Evolutionary conservation across 192 early-diverging fungal species (phyloP).

Genomic region (Entomortierella beljakovae): DNA sequence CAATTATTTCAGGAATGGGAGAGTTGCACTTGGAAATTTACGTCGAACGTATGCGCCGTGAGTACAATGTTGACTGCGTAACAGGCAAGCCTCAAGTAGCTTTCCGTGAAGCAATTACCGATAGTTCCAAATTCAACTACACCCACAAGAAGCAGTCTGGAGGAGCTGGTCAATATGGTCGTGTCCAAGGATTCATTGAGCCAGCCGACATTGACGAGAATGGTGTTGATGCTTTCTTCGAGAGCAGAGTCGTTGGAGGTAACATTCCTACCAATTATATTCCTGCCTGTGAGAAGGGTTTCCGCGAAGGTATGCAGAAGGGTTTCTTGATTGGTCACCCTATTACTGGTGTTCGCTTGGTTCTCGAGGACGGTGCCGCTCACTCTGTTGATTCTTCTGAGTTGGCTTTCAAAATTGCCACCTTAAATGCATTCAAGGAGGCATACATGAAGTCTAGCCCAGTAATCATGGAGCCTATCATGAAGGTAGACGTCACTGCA

Average conservation of each 20-base stretch:
- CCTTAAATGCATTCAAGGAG: conserved; percentile 90
- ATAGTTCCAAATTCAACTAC: conserved; percentile 86
- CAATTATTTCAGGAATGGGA: conserved; percentile 91
- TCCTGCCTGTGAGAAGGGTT: conserved; percentile 97
- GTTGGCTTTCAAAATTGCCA: conserved; percentile 94
- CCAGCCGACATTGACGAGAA: conserved; percentile 77
- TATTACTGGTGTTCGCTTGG: conserved; percentile 86
- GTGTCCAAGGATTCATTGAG: conserved; percentile 93
- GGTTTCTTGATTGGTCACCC: conserved; percentile 94
- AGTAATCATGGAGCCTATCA: conserved; percentile 93
- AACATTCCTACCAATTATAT: conserved; percentile 95
- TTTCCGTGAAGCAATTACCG: conserved; percentile 93
- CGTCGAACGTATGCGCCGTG: conserved; percentile 98
- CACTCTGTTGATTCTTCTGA: conserved; percentile 97
- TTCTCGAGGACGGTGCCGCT: conserved; percentile 90
- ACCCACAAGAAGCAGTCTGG: conserved; percentile 99
- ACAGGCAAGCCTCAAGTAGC: conserved; percentile 98
- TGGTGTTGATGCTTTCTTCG: conserved; percentile 75
- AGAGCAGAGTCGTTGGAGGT: conserved; percentile 89
- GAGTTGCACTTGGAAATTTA: conserved; percentile 92
- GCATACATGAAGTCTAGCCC: conserved; percentile 86
- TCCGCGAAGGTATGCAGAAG: conserved; percentile 88
- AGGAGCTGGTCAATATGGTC: conserved; percentile 95
- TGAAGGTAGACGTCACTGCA: conserved; percentile 92
- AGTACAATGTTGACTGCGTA: conserved; percentile 95